phyloP scores from a whole-genome alignment of 2,329 filamentous ascomycete species.

The Cadophora sp. region DNA sequence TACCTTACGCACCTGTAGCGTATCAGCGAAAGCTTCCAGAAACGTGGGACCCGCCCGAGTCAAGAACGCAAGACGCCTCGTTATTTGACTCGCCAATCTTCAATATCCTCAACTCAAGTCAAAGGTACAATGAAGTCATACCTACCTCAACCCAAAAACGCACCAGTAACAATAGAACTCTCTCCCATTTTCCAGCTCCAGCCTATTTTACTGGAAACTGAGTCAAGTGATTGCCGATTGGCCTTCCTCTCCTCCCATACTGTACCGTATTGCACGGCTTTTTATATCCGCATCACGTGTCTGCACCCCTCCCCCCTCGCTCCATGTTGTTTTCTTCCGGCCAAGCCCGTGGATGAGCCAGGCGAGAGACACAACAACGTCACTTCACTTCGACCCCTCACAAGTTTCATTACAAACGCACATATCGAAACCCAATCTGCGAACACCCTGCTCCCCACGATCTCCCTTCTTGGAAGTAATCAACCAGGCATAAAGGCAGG shows the following conservation, averaged over 20 bases:
- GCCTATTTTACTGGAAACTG: not conserved
- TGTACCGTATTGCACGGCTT: too few species aligned
- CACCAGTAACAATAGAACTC: slow-evolving; percentile 4
- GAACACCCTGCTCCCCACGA: slow-evolving; percentile 15
- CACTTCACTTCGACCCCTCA: not conserved
- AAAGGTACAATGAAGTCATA: slow-evolving; percentile 17
- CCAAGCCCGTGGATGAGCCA: slow-evolving; percentile 1
- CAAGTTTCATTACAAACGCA: not conserved
- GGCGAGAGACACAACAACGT: slow-evolving; percentile 8
- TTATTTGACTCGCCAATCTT: slow-evolving; percentile 1
- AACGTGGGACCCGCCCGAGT: slow-evolving; percentile 13
- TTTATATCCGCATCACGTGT: slow-evolving; percentile 4
- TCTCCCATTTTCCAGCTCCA: not conserved
- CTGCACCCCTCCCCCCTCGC: not conserved
- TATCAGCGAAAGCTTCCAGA: slow-evolving; percentile 16
- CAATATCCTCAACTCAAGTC: not conserved
- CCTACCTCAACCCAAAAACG: not conserved
- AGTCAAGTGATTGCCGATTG: slow-evolving; percentile 13
- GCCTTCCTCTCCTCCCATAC: too few species aligned
- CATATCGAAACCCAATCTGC: slow-evolving; percentile 6
- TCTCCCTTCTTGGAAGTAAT: not conserved
- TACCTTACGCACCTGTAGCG: too few species aligned
- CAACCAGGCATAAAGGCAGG: not conserved
- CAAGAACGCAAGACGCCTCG: slow-evolving; percentile 3
- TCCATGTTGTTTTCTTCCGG: slow-evolving; percentile 3